Base-by-base conservation (phyloP, 169 alveolate species). In the Plasmodium falciparum region DNA sequence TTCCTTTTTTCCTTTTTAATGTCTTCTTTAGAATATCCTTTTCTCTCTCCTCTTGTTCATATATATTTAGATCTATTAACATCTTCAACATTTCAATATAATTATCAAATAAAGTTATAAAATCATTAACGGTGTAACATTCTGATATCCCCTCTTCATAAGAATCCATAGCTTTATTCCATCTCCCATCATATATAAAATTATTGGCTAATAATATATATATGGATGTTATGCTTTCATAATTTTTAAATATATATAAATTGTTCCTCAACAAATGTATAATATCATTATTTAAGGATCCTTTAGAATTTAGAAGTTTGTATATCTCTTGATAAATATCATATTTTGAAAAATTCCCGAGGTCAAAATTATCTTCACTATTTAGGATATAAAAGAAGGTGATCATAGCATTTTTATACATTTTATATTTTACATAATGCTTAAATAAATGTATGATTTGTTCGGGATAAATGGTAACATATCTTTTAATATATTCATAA, bases 111-210 rank as follows among this genome's bases (percentile, higher is more conserved):
- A 83, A 83, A 0, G 15, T 50, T 3, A 83, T 13, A n/a, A 83
- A 83, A 22, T 83, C 91, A 61, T 83, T 83, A 20, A 83, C 65
- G 8, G 91, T 58, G 50, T 83, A 83, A 29, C 85, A 83, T 58
- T 83, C 91, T 6, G 73, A 69, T 8, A 83, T 67, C 8, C 91
- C 91, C 26, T 83, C 91, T 33, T 83, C 91, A 67, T 83, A 83
- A 0, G 72, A 29, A 83, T 83, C 91, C 91, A 83, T 83, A 17
- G 91, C 91, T 33, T 83, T 83, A 17, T 83, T 83, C 91, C 91
- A 83, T 43, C 91, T 72, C 2, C 91, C 91, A 24, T 83, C 91
- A 56, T 83, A 83, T 2, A 83, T 83, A 72, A 52, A 83, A 59
- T 62, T 83, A 83, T 83, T 83, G 0, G 91, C 91, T n/a, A 83